These are phyloP conservation scores for Hypholoma sublateritium DNA, from an alignment of 768 basidiomycete species.

Conservation along the genomic window DNA sequence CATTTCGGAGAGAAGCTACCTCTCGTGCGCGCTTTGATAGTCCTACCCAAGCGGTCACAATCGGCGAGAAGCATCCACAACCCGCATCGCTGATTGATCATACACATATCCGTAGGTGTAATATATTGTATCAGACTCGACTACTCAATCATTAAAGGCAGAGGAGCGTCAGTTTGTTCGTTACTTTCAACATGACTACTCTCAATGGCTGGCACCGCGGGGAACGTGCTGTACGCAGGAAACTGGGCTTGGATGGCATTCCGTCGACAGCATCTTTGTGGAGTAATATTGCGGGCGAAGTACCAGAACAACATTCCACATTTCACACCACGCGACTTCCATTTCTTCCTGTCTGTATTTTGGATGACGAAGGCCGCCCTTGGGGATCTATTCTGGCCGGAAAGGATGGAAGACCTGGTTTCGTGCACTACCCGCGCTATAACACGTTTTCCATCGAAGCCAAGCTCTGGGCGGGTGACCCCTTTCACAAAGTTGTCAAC, in stretches of 20 bases:
- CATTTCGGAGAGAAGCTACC: too few species aligned
- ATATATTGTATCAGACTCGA: too few species aligned
- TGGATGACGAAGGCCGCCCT: conserved; percentile 50
- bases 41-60: too few species aligned
- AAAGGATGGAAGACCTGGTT: conserved; percentile 44
- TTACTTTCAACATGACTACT: conserved; percentile 17
- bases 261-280: conserved; percentile 32
- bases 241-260: conserved; percentile 40
- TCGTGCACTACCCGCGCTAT: conserved; percentile 36
- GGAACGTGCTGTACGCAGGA: conserved; percentile 48
- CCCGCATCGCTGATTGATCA: too few species aligned
- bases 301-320: conserved; percentile 47
- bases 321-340: conserved; percentile 50
- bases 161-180: not conserved
- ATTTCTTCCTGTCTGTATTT: conserved; percentile 56
- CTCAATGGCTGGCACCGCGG: conserved; percentile 52
- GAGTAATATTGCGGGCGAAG: conserved; percentile 40
- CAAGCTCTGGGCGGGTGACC: conserved; percentile 55
- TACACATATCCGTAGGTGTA: too few species aligned
- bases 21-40: too few species aligned
- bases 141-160: too few species aligned
- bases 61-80: too few species aligned
- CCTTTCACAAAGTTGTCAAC: conserved; percentile 39
- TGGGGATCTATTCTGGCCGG: conserved; percentile 60
- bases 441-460: conserved; percentile 39